These are phyloP conservation scores for Guadua angustifolia DNA, from an alignment of 176 grass and related monocot genomes.

Conservation along the genomic window DNA sequence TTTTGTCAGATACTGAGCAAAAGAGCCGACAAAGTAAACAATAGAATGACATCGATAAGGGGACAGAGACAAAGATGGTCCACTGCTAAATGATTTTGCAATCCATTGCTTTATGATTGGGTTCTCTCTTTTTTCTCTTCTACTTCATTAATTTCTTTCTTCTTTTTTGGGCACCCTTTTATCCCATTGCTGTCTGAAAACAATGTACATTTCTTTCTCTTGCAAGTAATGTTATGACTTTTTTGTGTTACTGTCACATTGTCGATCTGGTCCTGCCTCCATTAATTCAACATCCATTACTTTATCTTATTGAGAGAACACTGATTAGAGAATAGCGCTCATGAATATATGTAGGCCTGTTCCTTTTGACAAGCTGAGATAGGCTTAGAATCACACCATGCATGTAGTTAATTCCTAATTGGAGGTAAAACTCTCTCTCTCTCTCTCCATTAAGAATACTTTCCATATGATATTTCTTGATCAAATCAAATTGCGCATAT, in stretches of 20 bases:
- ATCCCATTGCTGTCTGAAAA: neutral
- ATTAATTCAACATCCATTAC: neutral
- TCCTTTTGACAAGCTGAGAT: neutral
- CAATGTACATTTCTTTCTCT: conserved; percentile 4
- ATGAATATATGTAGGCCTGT: neutral
- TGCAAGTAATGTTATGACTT: neutral
- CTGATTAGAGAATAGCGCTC: neutral
- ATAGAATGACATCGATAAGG: conserved; percentile 21
- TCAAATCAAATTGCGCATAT: neutral
- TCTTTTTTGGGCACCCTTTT: neutral
- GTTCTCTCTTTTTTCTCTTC: neutral
- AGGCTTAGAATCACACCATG: neutral
- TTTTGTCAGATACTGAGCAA: conserved; percentile 11
- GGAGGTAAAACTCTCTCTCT: no score
- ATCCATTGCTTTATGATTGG: conserved; percentile 79
- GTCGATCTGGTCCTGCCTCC: neutral
- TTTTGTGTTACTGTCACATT: neutral
- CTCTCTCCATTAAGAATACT: neutral
- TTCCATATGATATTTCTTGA: neutral
- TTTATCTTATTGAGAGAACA: neutral
- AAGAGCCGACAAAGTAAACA: conserved; percentile 36
- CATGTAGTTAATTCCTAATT: conserved; percentile 9
- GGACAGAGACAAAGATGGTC: conserved; percentile 36
- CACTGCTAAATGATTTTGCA: conserved; percentile 76
- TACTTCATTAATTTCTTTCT: neutral